Base-by-base conservation (phyloP, 805 yeast species). In the Torulaspora quercuum region DNA sequence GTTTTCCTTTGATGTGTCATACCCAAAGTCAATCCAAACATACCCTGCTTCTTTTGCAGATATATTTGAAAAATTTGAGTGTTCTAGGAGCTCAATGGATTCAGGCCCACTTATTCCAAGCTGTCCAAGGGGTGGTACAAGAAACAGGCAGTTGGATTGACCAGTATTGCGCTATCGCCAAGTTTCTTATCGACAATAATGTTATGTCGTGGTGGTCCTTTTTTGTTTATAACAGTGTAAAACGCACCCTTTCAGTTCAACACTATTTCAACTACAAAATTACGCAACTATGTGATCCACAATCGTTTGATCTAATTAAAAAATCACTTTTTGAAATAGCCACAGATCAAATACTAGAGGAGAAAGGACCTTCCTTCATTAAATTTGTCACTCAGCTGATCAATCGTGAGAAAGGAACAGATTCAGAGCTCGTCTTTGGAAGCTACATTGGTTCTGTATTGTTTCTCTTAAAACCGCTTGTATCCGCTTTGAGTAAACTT, bases 161-260 rank as follows among this genome's bases (percentile, higher is more conserved):
- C n/a, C 35, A 41, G 26, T 58, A 57, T 25, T 57, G 61, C 26
- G 12, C 21, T 3, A 33, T 55, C 9, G 61, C 56, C 3, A 46
- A 47, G 30, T 50, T 36, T 20, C 33, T 59, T 3, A 42, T 50
- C 4, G 38, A 42, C n/a, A 36, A 35, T 15, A 44, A 49, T 25
- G 44, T 39, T 5, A 35, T 51, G 17, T 45, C 57, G 2, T 59
- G 64, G 64, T 58, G 63, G 64, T 40, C 59, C 2, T 51, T 59
- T 19, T 42, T 50, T 17, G 44, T 45, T 13, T 59, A 52, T 33
- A 55, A 51, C 29, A 46, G 41, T 7, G 33, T 58, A 16, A 41
- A 44, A 7, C 38, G 43, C 2, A 23, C 46, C n/a, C 15, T 32
- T 6, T 13, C 33, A 7, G 37, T 45, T 7, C 38, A 39, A 18